Percentiles rank a stretch among this genome's conserved stretches.
phyloP scores from a whole-genome alignment of 352 stramenopile genomes.

The Detonula confervacea region DNA sequence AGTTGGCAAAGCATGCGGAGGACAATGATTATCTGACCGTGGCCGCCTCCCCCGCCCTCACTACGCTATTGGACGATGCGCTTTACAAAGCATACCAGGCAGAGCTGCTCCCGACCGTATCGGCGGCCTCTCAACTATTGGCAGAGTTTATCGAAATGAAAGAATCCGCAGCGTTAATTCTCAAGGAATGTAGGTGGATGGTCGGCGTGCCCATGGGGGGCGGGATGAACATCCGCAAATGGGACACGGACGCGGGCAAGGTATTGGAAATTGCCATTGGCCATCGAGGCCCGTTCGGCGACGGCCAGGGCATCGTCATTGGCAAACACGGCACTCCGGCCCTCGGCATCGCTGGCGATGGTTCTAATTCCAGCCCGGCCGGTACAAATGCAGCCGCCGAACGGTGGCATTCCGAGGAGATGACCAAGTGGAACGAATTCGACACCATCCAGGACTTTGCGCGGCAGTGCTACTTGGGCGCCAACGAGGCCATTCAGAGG shows the following conservation, averaged over 20 bases:
- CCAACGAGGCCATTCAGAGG: slow-evolving; percentile 72
- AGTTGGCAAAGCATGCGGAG: no score
- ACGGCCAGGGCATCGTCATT: no score
- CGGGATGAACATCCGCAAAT: slow-evolving; percentile 14
- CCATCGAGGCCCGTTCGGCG: neutral
- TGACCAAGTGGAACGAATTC: slow-evolving; percentile 53
- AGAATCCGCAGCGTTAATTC: slow-evolving; percentile 50
- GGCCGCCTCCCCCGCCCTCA: slow-evolving; percentile 62
- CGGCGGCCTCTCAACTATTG: slow-evolving; percentile 58
- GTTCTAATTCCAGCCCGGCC: neutral
- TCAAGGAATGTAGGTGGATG: slow-evolving; percentile 53
- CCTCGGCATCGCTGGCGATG: neutral
- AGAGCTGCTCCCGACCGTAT: slow-evolving; percentile 72
- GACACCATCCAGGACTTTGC: slow-evolving; percentile 70
- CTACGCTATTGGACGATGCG: slow-evolving; percentile 74
- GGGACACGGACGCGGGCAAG: neutral
- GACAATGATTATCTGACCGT: slow-evolving; percentile 21
- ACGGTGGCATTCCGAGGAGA: slow-evolving; percentile 25
- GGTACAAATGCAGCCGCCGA: neutral
- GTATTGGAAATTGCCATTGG: neutral
- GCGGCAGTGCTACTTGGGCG: slow-evolving; percentile 57
- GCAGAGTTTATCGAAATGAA: slow-evolving; percentile 73
- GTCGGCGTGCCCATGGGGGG: slow-evolving; percentile 35
- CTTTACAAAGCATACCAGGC: slow-evolving; percentile 72
- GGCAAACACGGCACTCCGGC: no score